Evolutionary conservation across 139 green algal genomes (phyloP), one percentile per base, ranked within the genome.

Genomic region (Chlamydomonas applanata): DNA sequence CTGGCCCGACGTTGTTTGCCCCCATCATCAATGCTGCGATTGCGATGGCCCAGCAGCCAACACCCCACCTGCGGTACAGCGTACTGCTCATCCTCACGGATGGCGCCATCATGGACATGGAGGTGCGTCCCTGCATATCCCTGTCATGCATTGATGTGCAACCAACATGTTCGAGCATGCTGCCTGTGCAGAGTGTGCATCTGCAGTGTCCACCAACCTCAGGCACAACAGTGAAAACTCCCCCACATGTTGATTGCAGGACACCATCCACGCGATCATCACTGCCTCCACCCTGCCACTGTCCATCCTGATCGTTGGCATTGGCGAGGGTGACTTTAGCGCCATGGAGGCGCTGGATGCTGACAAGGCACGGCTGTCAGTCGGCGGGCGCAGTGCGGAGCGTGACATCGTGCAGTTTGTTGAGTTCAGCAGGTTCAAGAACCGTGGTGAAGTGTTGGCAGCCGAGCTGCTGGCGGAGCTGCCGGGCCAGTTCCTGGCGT

Each of bases 361-460:
- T 9, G 72, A 83, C 33, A 57, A 74, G 49, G 27, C 35, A 17
- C 32, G 67, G 36, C 69, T 49, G 1, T 60, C 52, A 1, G 25
- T 34, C 46, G 57, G 69, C 25, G 76, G 69, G 9, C 57, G 36
- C 34, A 22, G 54, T 54, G 35, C 33, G 9, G 35, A 57, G 64
- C 33, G 35, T 7, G 85, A 89, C 82, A 83, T 82, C 24, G 85
- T 90, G 17, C 85, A 90, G 79, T 88, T 90, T 63, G 80, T 85
- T 16, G 66, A 80, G 62, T 76, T 79, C 52, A 45, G 66, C n/a
- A 72, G 62, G 63, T 74, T 75, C 54, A 63, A 67, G 27, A 69
- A 78, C 30, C 70, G 61, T 13, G 78, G 76, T 22, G 52, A 76
- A 32, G 66, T 16, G 0, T 61, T 87, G 44, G 84, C 81, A 4